Evolutionary conservation across 495 filamentous ascomycete genomes (phyloP).

Genomic region (Podospora anserina): DNA sequence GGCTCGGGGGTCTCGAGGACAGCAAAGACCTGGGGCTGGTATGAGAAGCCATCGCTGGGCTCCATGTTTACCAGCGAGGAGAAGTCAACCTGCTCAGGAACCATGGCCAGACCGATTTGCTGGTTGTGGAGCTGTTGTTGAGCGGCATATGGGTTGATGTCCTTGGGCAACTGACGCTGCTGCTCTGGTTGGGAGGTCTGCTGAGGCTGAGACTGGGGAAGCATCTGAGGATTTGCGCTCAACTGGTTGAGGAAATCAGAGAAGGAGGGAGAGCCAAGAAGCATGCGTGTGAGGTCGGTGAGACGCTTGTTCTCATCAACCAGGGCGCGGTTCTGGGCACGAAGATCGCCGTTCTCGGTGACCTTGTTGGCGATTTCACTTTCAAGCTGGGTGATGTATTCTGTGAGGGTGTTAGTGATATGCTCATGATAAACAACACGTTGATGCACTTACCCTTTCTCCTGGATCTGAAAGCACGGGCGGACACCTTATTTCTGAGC

Average conservation of each 20-base stretch:
- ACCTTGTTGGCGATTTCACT: constrained; percentile 70
- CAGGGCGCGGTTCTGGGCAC: constrained; percentile 67
- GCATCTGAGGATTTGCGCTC: constrained; percentile 35
- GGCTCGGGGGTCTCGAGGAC: constrained; percentile 74
- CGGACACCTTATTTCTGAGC: constrained; percentile 96
- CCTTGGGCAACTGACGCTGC: constrained; percentile 55
- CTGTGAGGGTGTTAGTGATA: constrained; percentile 57
- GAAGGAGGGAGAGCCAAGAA: constrained; percentile 85
- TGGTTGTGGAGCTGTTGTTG: constrained; percentile 54
- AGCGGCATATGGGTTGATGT: constrained; percentile 57
- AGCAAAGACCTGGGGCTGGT: constrained; percentile 74
- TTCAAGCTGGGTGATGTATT: constrained; percentile 94
- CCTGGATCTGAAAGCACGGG: constrained; percentile 88
- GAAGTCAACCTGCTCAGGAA: constrained; percentile 71
- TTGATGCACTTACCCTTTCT: constrained; percentile 73
- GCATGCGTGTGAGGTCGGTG: constrained; percentile 72
- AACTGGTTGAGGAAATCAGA: constrained; percentile 75
- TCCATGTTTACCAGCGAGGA: constrained; percentile 53
- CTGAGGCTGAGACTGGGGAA: constrained; percentile 26
- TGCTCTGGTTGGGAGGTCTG: constrained; percentile 42
- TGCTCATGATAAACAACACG: background rate
- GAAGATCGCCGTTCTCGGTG: constrained; percentile 68
- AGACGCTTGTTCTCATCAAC: constrained; percentile 77
- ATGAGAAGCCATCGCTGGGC: constrained; percentile 53
- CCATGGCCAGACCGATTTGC: constrained; percentile 67